Percentiles rank a stretch among this genome's conserved stretches.
These are phyloP conservation scores for Exophiala alcalophila DNA, from an alignment of 2,329 filamentous ascomycete species.

Conservation along the genomic window DNA sequence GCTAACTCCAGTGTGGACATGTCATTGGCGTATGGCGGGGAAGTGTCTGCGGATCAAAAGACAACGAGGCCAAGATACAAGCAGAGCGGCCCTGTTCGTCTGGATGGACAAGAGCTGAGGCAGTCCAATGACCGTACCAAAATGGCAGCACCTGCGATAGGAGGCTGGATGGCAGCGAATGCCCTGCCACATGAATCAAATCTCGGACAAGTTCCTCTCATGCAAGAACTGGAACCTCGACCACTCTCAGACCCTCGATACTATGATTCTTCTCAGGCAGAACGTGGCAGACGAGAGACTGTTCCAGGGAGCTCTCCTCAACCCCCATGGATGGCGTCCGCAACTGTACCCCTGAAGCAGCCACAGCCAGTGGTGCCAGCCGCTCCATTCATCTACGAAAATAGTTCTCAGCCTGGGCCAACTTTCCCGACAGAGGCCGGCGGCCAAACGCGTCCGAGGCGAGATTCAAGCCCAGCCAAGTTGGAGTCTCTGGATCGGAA, in stretches of 20 bases:
- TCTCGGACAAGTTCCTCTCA: constrained; percentile 49
- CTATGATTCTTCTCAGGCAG: too few species aligned
- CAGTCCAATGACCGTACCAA: constrained; percentile 16
- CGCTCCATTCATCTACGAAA: constrained; percentile 41
- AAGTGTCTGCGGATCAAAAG: constrained; percentile 43
- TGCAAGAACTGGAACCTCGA: constrained; percentile 53
- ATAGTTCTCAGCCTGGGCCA: background rate
- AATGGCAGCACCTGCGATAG: constrained; percentile 39
- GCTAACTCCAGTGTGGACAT: constrained; percentile 55
- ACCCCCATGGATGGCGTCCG: constrained; percentile 25
- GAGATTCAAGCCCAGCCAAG: constrained; percentile 25
- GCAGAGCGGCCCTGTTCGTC: background rate
- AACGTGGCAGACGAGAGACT: background rate
- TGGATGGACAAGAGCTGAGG: constrained; percentile 37
- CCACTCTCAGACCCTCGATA: constrained; percentile 19
- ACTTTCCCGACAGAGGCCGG: background rate
- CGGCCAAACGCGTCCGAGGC: constrained; percentile 6
- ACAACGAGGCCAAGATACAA: constrained; percentile 35
- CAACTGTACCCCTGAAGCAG: constrained; percentile 69
- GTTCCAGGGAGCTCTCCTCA: constrained; percentile 1
- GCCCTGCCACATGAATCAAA: background rate
- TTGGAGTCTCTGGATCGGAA: constrained; percentile 37
- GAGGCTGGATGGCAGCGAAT: constrained; percentile 37
- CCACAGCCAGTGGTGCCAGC: constrained; percentile 76
- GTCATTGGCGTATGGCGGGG: constrained; percentile 60